A percentile compares a stretch with the other conserved stretches of the same genome.
phyloP scores from a whole-genome alignment of 495 filamentous ascomycete species.

The Tetracladium setigerum region DNA sequence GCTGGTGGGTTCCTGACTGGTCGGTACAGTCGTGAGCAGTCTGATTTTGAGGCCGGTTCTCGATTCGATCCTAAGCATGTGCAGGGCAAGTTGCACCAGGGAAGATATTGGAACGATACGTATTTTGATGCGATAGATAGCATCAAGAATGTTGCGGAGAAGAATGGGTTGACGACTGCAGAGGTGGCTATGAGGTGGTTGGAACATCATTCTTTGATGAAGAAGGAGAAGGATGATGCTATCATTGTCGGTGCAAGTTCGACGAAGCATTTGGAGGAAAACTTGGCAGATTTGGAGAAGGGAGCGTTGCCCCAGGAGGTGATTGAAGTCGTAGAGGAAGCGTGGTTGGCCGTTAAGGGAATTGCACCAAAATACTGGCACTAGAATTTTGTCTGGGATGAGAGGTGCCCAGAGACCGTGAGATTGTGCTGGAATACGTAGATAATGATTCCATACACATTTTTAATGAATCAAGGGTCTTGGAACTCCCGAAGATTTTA shows the following conservation, averaged over 20 bases:
- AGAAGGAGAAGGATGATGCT: conserved; percentile 30
- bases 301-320: conserved; percentile 46
- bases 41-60: conserved; percentile 52
- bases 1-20: conserved; percentile 45
- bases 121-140: conserved; percentile 38
- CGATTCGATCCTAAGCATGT: conserved; percentile 43
- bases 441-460: no score
- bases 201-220: conserved; percentile 33
- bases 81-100: conserved; percentile 23
- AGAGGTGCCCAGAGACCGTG: no score
- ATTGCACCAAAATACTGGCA: conserved; percentile 8
- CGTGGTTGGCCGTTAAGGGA: conserved; percentile 11
- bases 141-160: conserved; percentile 29
- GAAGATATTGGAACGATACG: conserved; percentile 37
- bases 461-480: no score
- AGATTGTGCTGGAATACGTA: no score
- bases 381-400: background rate
- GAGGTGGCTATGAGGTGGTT: conserved; percentile 43
- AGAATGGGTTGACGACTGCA: conserved; percentile 33
- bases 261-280: conserved; percentile 41
- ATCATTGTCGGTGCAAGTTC: conserved; percentile 49
- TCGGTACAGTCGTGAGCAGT: conserved; percentile 22
- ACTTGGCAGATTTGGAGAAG: conserved; percentile 48
- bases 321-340: conserved; percentile 25
- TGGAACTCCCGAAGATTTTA: no score